Evolutionary conservation across 2,329 filamentous ascomycete genomes (phyloP).

Genomic region (Mycosphaerella sp.): DNA sequence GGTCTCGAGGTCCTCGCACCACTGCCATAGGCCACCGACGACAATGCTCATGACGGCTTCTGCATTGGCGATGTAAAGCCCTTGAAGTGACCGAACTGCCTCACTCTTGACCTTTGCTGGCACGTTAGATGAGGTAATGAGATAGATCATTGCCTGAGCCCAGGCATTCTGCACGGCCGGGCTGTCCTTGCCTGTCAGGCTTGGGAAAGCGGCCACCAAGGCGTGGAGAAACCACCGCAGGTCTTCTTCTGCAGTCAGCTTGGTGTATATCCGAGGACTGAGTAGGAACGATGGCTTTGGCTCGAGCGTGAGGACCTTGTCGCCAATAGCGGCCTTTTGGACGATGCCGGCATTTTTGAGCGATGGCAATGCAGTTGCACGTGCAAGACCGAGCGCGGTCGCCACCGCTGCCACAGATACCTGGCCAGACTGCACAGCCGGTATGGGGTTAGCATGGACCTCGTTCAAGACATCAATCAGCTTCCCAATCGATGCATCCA

Average conservation of each 20-base stretch:
- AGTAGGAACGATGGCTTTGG: slow-evolving; percentile 84
- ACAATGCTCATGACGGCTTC: slow-evolving; percentile 52
- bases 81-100: slow-evolving; percentile 55
- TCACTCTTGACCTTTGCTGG: slow-evolving; percentile 58
- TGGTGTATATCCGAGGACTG: slow-evolving; percentile 77
- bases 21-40: slow-evolving; percentile 69
- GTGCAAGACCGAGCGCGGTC: slow-evolving; percentile 54
- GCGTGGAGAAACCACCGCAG: slow-evolving; percentile 69
- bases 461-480: slow-evolving; percentile 70
- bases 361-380: slow-evolving; percentile 47
- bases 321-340: slow-evolving; percentile 57
- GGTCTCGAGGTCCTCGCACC: slow-evolving; percentile 60
- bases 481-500: slow-evolving; percentile 47
- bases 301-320: slow-evolving; percentile 61
- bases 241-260: slow-evolving; percentile 68
- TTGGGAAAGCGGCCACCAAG: slow-evolving; percentile 53
- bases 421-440: slow-evolving; percentile 75
- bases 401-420: slow-evolving; percentile 72
- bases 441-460: slow-evolving; percentile 66
- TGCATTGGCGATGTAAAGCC: slow-evolving; percentile 57
- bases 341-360: slow-evolving; percentile 52
- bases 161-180: slow-evolving; percentile 44
- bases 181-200: slow-evolving; percentile 31
- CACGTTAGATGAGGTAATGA: slow-evolving; percentile 58
- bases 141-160: slow-evolving; percentile 79